Evolutionary conservation across 352 stramenopile genomes (phyloP), one percentile per base, ranked within the genome.

Genomic region (Pythium aphanidermatum): DNA sequence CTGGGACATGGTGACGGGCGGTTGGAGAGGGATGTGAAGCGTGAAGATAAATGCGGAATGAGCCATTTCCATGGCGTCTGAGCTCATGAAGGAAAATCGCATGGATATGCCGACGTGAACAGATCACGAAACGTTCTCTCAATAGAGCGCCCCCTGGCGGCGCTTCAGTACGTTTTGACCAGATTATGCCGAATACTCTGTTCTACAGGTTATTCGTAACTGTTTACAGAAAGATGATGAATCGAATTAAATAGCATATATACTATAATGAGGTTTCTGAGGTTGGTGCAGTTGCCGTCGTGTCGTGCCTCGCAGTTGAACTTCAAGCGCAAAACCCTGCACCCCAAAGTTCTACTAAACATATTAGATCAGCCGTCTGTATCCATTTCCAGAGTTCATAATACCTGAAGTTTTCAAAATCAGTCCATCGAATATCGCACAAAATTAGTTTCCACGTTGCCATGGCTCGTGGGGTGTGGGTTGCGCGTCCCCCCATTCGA

Each of bases 61-160:
- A 21, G 19, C 16, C 25, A 21, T 37, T 53, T 10, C 30, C 8
- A 23, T 34, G 13, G 21, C 45, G 37, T 45, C n/a, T n/a, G n/a
- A n/a, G n/a, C n/a, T n/a, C 45, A 17, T 40, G 24, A 51, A 26
- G 17, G 11, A 5, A 13, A 25, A 51, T 35, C 43, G 32, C 44
- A 45, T 53, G 45, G 45, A 53, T 53, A 33, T 53, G 45, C 45
- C 25, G 5, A 44, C 34, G 45, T 44, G 34, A 53, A 53, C 45
- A 34, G 33, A 37, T 43, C 35, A 53, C 45, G 33, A 45, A 45
- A 53, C 33, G 6, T 38, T 33, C 21, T 33, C 35, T 11, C 17
- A 53, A 45, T 53, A 53, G 33, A 53, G 17, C 16, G 25, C 45
- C 8, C n/a, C n/a, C n/a, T n/a, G n/a, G n/a, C n/a, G n/a, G n/a